Base-by-base conservation (phyloP, 75 land plant genomes). In the Pinus albicaulis region DNA sequence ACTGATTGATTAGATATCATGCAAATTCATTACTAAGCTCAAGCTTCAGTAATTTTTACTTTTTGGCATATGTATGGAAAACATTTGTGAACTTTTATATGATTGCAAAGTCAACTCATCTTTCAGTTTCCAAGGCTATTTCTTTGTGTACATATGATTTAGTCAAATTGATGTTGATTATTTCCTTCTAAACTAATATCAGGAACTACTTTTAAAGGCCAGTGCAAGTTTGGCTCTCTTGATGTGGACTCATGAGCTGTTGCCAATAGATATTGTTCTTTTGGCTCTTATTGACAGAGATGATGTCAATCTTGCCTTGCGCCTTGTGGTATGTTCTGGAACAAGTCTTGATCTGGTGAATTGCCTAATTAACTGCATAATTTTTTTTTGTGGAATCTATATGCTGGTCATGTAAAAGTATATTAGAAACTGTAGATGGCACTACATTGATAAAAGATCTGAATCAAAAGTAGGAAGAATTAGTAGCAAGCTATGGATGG, bases 281-380 rank as follows among this genome's bases (percentile, higher is more conserved):
- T 79, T 98, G 56, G 99, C 99, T 52, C 94, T 98, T 59, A 88
- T 85, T 82, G 99, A 98, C 76, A 87, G 99, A 55, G 99, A 98
- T 79, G 99, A 98, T 83, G 99, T 95, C 81, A 83, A 90, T 19
- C 89, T 91, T 80, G 93, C 99, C n/a, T 75, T 98, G 75, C 96
- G 89, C 16, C 85, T 98, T 71, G 91, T 98, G 99, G 99, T 98
- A 88, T 31, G 81, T 3, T 71, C 60, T 59, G 71, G 48, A 48
- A 48, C 12, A 48, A 48, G 53, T 48, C 10, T 48, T 48, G 53
- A 48, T 48, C 53, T 48, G 53, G 53, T 48, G 53, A 48, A 48
- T 48, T 48, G 12, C 53, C 11, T 44, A 10, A 48, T 10, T 48
- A 48, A 48, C 10, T 48, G 53, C 53, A 48, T 7, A 48, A 48